phyloP scores from a whole-genome alignment of 2,329 filamentous ascomycete species.

The Aspergillus fischeri region DNA sequence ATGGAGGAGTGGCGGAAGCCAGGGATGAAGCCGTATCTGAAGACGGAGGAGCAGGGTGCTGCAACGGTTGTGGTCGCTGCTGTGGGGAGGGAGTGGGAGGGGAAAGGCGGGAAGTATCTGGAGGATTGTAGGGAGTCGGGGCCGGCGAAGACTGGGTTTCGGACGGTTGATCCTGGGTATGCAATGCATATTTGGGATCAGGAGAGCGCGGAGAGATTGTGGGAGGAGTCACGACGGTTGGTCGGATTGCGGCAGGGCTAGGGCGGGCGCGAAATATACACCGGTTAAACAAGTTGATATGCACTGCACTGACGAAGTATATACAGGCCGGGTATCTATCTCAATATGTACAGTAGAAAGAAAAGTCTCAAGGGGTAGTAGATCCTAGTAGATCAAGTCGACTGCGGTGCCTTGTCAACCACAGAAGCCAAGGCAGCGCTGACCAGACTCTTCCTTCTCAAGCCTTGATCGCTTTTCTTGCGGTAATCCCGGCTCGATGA shows the following conservation, averaged over 20 bases:
- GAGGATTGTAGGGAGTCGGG: conserved; percentile 10
- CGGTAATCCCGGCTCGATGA: conserved; percentile 20
- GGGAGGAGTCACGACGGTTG: conserved; percentile 45
- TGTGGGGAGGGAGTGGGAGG: conserved; percentile 21
- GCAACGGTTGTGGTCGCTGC: conserved; percentile 13
- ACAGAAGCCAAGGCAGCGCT: conserved; percentile 37
- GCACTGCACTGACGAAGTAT: not conserved
- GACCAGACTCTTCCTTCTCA: conserved; percentile 36
- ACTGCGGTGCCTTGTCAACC: conserved; percentile 18
- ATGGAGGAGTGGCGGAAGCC: conserved; percentile 2
- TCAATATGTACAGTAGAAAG: conserved; percentile 6
- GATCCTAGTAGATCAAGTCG: conserved; percentile 1
- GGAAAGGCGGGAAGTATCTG: conserved; percentile 30
- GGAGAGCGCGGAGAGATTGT: conserved; percentile 41
- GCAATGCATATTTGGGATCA: not conserved
- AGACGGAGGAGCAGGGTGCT: conserved; percentile 9
- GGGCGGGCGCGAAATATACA: not conserved
- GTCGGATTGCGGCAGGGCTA: conserved; percentile 23
- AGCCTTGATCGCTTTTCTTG: conserved; percentile 34
- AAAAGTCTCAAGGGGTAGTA: conserved; percentile 1
- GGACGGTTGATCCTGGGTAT: not conserved
- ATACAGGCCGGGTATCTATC: conserved; percentile 1
- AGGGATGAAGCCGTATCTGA: conserved; percentile 5
- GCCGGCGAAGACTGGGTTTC: conserved; percentile 6
- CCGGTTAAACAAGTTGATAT: not conserved